These are phyloP conservation scores for Teratosphaeria epicoccoides DNA, from an alignment of 2,329 filamentous ascomycete genomes.

Conservation along the genomic window DNA sequence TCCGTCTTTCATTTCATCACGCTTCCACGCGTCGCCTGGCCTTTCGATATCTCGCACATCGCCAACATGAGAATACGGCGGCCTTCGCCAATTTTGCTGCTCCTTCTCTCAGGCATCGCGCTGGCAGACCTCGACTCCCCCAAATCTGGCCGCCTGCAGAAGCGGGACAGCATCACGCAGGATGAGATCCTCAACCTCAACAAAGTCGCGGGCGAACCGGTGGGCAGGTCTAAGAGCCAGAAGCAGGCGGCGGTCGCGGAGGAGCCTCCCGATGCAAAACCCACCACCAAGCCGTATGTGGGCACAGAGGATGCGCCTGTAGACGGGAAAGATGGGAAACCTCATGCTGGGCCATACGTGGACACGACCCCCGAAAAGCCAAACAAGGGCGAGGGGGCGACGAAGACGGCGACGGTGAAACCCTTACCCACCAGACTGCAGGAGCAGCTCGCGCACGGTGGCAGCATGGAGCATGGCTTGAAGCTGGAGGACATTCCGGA, in stretches of 20 bases:
- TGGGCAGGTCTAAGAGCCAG: constrained; percentile 8
- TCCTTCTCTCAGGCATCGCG: constrained; percentile 48
- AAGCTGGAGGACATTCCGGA: constrained; percentile 36
- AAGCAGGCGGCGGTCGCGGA: constrained; percentile 13
- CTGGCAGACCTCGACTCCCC: constrained; percentile 31
- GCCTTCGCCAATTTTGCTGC: constrained; percentile 42
- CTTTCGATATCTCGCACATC: not conserved
- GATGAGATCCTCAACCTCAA: constrained; percentile 9
- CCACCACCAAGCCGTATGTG: constrained; percentile 24
- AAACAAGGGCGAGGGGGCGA: constrained; percentile 15
- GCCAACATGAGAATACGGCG: constrained; percentile 48
- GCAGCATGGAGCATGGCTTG: constrained; percentile 31
- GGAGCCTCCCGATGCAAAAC: constrained; percentile 12
- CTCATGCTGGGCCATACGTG: constrained; percentile 75
- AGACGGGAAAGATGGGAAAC: constrained; percentile 87
- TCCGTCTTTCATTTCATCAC: too few species aligned
- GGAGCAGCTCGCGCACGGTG: constrained; percentile 38
- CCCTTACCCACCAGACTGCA: constrained; percentile 24
- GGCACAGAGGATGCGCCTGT: constrained; percentile 75
- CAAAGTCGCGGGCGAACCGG: constrained; percentile 3
- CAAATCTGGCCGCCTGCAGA: constrained; percentile 3
- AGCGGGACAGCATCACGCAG: constrained; percentile 4
- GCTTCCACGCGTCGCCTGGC: not conserved
- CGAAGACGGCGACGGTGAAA: constrained; percentile 19
- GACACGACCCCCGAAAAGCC: constrained; percentile 35